Percentiles rank a stretch among this genome's conserved stretches.
Conservation (phyloP, 139 green algal genomes). For the Parachlorella kessleri region DNA sequence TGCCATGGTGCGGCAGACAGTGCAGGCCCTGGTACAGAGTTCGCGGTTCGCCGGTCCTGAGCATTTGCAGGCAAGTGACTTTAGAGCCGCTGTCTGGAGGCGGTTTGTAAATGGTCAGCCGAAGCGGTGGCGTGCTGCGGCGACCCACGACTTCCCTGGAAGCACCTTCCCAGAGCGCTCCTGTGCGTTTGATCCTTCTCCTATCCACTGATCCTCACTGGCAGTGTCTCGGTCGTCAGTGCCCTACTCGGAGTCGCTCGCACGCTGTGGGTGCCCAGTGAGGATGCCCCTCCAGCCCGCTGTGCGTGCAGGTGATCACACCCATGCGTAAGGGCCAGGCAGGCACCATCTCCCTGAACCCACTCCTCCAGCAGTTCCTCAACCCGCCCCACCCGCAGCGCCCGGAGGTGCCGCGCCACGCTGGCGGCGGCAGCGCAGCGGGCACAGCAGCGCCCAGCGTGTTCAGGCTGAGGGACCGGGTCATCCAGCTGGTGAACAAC, state of each 20-base stretch:
- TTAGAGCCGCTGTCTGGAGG: too few species aligned
- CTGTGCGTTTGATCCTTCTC: too few species aligned
- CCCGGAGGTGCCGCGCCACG: slow-evolving; percentile 19
- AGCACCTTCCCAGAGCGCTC: too few species aligned
- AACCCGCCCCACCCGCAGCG: slow-evolving; percentile 56
- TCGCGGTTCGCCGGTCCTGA: not conserved
- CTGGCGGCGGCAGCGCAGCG: not conserved
- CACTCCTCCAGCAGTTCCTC: slow-evolving; percentile 65
- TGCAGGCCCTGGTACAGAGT: not conserved
- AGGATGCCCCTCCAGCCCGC: too few species aligned
- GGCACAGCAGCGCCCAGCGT: not conserved
- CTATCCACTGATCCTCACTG: too few species aligned
- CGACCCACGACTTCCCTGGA: too few species aligned
- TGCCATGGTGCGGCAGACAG: not conserved
- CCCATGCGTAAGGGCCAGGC: slow-evolving; percentile 56
- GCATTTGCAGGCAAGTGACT: not conserved
- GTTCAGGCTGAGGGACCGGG: slow-evolving; percentile 65
- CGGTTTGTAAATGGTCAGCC: too few species aligned
- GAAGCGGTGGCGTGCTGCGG: too few species aligned
- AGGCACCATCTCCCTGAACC: slow-evolving; percentile 56
- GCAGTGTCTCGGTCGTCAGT: too few species aligned
- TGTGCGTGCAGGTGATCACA: slow-evolving; percentile 75
- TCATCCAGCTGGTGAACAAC: slow-evolving; percentile 80
- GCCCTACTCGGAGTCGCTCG: not conserved
- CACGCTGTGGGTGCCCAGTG: not conserved